Evolutionary conservation across 768 basidiomycete genomes (phyloP).

Genomic region (Mrakia frigida): DNA sequence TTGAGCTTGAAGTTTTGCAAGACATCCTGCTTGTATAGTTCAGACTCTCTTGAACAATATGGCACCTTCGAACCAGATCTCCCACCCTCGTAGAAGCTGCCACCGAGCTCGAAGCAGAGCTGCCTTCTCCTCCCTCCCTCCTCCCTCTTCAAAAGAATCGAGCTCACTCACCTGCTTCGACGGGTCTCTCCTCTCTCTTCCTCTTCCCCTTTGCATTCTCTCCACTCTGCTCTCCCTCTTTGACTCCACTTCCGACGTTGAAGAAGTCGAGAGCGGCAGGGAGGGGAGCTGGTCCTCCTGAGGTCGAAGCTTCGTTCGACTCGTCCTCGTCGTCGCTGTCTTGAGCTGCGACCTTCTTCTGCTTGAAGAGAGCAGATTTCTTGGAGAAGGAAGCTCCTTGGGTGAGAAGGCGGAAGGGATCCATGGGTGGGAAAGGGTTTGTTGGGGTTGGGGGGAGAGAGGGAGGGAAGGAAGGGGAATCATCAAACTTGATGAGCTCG

Average conservation of each 20-base stretch:
- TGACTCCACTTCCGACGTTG: conserved; percentile 58
- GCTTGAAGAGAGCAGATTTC: conserved; percentile 33
- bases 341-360: conserved; percentile 12
- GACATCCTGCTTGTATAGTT: neutral
- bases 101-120: neutral
- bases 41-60: neutral
- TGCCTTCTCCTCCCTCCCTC: neutral
- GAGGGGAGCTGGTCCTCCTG: conserved; percentile 45
- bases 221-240: conserved; percentile 37
- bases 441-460: neutral
- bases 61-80: neutral
- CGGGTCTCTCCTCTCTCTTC: conserved; percentile 32
- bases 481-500: neutral
- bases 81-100: neutral
- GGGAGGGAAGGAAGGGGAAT: neutral
- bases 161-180: neutral
- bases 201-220: conserved; percentile 40
- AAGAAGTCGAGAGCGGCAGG: conserved; percentile 86
- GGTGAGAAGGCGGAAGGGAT: conserved; percentile 83
- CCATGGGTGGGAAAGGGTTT: conserved; percentile 51
- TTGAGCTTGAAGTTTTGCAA: neutral
- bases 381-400: conserved; percentile 79
- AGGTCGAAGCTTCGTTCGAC: neutral
- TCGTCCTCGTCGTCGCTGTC: conserved; percentile 15
- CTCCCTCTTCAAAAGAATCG: neutral